phyloP scores from a whole-genome alignment of 495 filamentous ascomycete species.

The Penicillium turbatum region DNA sequence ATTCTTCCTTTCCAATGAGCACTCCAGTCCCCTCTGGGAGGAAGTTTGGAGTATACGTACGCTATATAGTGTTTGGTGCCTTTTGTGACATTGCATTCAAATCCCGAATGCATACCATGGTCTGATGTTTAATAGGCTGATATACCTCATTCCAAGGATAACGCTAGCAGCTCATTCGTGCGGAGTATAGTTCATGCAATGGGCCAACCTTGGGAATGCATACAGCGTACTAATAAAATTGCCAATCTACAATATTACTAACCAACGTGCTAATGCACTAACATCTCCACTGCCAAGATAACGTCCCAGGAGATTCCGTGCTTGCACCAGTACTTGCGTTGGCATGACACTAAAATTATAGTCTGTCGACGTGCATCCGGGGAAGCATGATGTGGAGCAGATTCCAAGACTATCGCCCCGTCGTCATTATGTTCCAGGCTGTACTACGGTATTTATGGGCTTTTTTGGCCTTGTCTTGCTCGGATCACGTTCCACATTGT shows the following conservation, averaged over 20 bases:
- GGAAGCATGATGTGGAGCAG: neutral
- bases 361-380: neutral
- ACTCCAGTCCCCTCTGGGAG: neutral
- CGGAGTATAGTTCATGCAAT: slow-evolving; percentile 1
- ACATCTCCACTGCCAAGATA: slow-evolving; percentile 1
- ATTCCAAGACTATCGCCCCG: neutral
- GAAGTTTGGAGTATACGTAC: neutral
- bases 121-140: neutral
- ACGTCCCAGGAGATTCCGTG: neutral
- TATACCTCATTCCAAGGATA: neutral
- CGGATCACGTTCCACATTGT: neutral
- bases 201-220: too few relatives aligned
- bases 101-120: neutral
- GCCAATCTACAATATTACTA: neutral
- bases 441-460: neutral
- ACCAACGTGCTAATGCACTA: neutral
- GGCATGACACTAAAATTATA: neutral
- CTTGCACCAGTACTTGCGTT: neutral
- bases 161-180: neutral
- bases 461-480: neutral
- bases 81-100: slow-evolving; percentile 2
- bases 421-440: neutral
- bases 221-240: neutral
- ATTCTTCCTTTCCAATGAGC: neutral
- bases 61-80: neutral